Percentiles rank a stretch among this genome's conserved stretches.
Evolutionary conservation across 345 rosid genomes (phyloP).

Genomic region (Acer negundo): DNA sequence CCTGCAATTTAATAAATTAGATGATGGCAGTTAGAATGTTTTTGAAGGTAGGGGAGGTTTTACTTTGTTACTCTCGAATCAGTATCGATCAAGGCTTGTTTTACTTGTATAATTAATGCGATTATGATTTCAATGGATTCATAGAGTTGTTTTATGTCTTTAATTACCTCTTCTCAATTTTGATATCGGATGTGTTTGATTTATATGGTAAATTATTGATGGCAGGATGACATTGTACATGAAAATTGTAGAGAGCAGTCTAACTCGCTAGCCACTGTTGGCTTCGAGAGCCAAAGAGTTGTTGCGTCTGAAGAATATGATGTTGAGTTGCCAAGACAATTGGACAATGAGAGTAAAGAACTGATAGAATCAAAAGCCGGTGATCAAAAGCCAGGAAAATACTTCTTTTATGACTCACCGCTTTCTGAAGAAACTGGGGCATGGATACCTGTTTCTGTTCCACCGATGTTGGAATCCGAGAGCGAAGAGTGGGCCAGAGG

Average conservation of each 20-base stretch:
- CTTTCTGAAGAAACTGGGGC: slow-evolving; percentile 83
- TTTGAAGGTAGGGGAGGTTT: neutral
- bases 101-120: neutral
- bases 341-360: slow-evolving; percentile 15
- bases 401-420: slow-evolving; percentile 78
- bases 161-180: neutral
- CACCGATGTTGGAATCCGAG: slow-evolving; percentile 76
- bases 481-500: slow-evolving; percentile 70
- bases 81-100: too few species aligned
- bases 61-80: neutral
- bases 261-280: slow-evolving; percentile 5
- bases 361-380: slow-evolving; percentile 20
- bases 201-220: neutral
- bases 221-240: slow-evolving; percentile 14
- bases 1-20: neutral
- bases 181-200: neutral
- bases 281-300: slow-evolving; percentile 16
- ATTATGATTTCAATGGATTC: neutral
- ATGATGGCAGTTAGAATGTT: neutral
- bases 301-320: slow-evolving; percentile 24
- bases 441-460: slow-evolving; percentile 98
- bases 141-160: neutral
- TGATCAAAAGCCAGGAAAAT: slow-evolving; percentile 55
- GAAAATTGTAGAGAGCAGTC: slow-evolving; percentile 14
- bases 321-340: slow-evolving; percentile 4